Percentiles rank a stretch among this genome's conserved stretches.
These are phyloP conservation scores for Cercospora zeae-maydis DNA, from an alignment of 2,329 filamentous ascomycete species.

Conservation along the genomic window DNA sequence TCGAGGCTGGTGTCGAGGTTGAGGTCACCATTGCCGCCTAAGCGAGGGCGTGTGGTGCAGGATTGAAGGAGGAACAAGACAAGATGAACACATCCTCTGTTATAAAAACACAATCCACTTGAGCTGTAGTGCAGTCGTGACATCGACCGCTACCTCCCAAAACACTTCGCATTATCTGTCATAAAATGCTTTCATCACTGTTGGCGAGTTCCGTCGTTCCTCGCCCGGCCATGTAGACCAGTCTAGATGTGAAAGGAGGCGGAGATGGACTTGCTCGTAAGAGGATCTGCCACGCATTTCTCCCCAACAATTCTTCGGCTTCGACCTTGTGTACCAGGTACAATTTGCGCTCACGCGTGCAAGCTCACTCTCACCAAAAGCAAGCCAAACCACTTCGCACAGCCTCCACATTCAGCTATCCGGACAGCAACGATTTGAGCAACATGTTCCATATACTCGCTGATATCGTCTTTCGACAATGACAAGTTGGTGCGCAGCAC, in stretches of 20 bases:
- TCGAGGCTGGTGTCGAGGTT: conserved; percentile 88
- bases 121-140: background rate
- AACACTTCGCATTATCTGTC: background rate
- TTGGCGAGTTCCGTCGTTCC: too few species aligned
- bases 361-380: too few species aligned
- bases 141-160: background rate
- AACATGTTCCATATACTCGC: too few species aligned
- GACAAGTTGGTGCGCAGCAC: too few species aligned
- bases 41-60: conserved; percentile 13
- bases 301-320: too few species aligned
- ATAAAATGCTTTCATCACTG: background rate
- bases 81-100: conserved; percentile 5
- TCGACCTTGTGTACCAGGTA: too few species aligned
- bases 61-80: background rate
- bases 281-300: too few species aligned
- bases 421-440: too few species aligned
- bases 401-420: too few species aligned
- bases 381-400: too few species aligned
- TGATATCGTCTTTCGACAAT: too few species aligned
- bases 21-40: conserved; percentile 89
- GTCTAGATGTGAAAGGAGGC: background rate
- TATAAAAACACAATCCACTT: conserved; percentile 7
- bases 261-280: background rate
- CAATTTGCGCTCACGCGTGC: too few species aligned
- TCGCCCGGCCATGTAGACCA: background rate